These are phyloP conservation scores for Corylus heterophylla DNA, from an alignment of 306 rosid genomes.

Conservation along the genomic window DNA sequence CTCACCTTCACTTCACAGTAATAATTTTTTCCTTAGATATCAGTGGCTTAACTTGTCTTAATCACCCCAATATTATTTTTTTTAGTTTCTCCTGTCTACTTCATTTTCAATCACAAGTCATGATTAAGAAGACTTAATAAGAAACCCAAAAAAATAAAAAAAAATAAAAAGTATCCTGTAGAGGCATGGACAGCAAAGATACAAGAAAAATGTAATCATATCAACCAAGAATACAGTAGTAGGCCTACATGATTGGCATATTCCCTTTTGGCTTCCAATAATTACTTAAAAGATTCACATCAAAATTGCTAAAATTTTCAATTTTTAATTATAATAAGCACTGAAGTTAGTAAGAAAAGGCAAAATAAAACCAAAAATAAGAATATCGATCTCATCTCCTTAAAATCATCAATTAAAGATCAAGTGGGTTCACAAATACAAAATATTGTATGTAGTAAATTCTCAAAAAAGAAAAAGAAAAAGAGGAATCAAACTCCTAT, in stretches of 20 bases:
- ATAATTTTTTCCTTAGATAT: neutral
- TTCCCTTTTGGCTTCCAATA: neutral
- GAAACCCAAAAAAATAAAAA: neutral
- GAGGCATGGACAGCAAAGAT: neutral
- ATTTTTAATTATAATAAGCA: neutral
- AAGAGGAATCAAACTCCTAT: neutral
- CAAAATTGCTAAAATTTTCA: neutral
- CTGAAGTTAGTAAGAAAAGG: neutral
- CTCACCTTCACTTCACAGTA: neutral
- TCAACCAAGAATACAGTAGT: neutral
- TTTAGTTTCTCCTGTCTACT: neutral
- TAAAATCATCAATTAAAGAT: neutral
- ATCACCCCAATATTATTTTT: neutral
- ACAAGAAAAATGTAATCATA: slow-evolving; percentile 6
- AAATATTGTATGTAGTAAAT: too few species aligned
- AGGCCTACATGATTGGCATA: slow-evolving; percentile 7
- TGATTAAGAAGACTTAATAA: neutral
- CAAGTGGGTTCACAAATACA: neutral
- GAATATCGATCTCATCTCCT: neutral
- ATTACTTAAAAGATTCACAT: neutral
- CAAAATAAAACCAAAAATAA: neutral
- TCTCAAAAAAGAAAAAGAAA: neutral
- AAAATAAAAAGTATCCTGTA: neutral
- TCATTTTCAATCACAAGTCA: slow-evolving; percentile 9
- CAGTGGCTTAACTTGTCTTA: neutral